Conservation (phyloP, 306 rosid genomes). For the Luffa acutangula region DNA sequence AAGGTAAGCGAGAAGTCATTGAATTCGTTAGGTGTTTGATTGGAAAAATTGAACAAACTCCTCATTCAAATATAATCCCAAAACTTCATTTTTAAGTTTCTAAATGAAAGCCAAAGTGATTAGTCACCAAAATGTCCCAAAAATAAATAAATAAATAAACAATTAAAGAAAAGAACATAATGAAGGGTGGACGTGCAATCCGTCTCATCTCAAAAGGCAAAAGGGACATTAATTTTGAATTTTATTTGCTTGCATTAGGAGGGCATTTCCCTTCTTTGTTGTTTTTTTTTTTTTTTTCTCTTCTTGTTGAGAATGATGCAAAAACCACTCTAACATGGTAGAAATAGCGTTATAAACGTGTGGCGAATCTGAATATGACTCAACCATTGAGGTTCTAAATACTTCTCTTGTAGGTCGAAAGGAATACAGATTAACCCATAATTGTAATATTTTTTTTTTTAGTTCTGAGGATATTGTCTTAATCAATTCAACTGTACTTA, state of each 20-base stretch:
- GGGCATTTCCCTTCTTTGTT: not conserved
- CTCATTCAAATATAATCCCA: not conserved
- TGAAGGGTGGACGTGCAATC: not conserved
- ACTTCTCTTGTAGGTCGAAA: too few species aligned
- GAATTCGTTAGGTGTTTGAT: conserved; percentile 54
- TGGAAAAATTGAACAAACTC: conserved; percentile 33
- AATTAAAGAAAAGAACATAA: not conserved
- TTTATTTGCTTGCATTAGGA: too few species aligned
- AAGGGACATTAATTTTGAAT: not conserved
- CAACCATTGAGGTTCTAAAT: too few species aligned
- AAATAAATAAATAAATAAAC: too few species aligned
- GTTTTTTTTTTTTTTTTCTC: not conserved
- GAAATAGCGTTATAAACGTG: too few species aligned
- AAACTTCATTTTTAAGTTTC: conserved; percentile 52
- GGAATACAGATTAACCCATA: too few species aligned
- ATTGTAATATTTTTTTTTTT: too few species aligned
- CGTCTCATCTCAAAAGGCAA: not conserved
- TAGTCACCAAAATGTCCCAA: not conserved
- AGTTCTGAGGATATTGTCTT: too few species aligned
- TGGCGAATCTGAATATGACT: too few species aligned
- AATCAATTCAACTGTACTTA: too few species aligned
- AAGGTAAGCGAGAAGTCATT: conserved; percentile 59
- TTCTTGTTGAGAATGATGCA: too few species aligned
- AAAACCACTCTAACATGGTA: too few species aligned
- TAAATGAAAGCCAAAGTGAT: conserved; percentile 11